Evolutionary conservation across 805 yeast species (phyloP).

Genomic region (Martiniozyma abietophila): DNA sequence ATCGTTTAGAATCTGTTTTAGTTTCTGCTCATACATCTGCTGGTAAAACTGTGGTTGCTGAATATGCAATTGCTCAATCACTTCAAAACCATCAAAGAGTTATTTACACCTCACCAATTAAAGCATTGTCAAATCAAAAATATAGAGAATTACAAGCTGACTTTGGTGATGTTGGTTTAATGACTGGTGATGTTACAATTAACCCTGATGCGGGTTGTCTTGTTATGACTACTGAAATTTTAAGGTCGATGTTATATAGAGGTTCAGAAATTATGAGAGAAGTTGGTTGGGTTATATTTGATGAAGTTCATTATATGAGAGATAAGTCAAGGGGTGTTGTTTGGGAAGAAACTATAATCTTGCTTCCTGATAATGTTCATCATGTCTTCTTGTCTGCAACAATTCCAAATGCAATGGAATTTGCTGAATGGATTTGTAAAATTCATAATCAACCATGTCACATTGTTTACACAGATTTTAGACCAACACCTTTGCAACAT

Average conservation of each 20-base stretch:
- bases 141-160: slow-evolving; percentile 52
- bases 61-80: slow-evolving; percentile 95
- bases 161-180: slow-evolving; percentile 69
- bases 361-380: slow-evolving; percentile 95
- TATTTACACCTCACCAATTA: slow-evolving; percentile 90
- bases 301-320: slow-evolving; percentile 96
- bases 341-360: slow-evolving; percentile 98
- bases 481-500: slow-evolving; percentile 98
- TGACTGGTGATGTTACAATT: slow-evolving; percentile 97
- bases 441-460: slow-evolving; percentile 96
- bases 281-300: slow-evolving; percentile 95
- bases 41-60: slow-evolving; percentile 96
- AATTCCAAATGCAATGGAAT: slow-evolving; percentile 96
- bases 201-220: slow-evolving; percentile 94
- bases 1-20: slow-evolving; percentile 85
- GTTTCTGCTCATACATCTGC: slow-evolving; percentile 98
- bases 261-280: slow-evolving; percentile 96
- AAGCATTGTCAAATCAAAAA: slow-evolving; percentile 85
- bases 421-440: slow-evolving; percentile 97
- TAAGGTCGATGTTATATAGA: slow-evolving; percentile 89
- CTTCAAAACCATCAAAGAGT: slow-evolving; percentile 85
- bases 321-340: slow-evolving; percentile 97
- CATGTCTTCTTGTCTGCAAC: slow-evolving; percentile 88
- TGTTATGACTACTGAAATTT: slow-evolving; percentile 96
- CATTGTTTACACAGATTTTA: slow-evolving; percentile 95